phyloP scores from a whole-genome alignment of 164 flowering plant species.

The Vitis rupestris region DNA sequence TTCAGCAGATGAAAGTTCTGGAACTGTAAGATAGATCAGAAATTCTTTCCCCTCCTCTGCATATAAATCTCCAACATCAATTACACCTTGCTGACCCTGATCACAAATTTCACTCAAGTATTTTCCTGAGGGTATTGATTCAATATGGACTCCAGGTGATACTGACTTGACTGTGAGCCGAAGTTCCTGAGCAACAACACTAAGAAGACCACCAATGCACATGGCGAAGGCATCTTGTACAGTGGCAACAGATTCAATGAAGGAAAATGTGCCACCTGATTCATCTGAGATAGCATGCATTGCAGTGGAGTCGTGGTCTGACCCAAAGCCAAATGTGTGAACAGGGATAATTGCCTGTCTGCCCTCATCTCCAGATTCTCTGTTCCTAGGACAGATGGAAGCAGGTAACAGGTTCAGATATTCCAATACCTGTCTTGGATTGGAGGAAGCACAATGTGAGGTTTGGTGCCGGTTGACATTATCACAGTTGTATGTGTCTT shows the following conservation, averaged over 20 bases:
- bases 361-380: background rate
- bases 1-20: constrained; percentile 7
- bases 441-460: constrained; percentile 1
- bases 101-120: constrained; percentile 15
- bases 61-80: constrained; percentile 34
- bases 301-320: constrained; percentile 26
- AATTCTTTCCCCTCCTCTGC: constrained; percentile 41
- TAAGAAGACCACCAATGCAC: constrained; percentile 55
- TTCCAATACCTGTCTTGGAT: background rate
- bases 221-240: constrained; percentile 49
- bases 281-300: constrained; percentile 30
- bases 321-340: constrained; percentile 40
- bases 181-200: constrained; percentile 44
- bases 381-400: constrained; percentile 4
- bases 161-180: constrained; percentile 15
- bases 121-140: constrained; percentile 27
- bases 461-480: background rate
- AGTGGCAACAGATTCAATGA: constrained; percentile 23
- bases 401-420: constrained; percentile 21
- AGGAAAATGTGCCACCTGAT: constrained; percentile 45
- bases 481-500: constrained; percentile 23
- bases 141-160: constrained; percentile 24
- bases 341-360: constrained; percentile 15
- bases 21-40: constrained; percentile 23
- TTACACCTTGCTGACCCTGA: constrained; percentile 18